Evolutionary conservation across 805 yeast species (phyloP), one percentile per base, ranked within the genome.

Genomic region (Saturnispora saitoi): DNA sequence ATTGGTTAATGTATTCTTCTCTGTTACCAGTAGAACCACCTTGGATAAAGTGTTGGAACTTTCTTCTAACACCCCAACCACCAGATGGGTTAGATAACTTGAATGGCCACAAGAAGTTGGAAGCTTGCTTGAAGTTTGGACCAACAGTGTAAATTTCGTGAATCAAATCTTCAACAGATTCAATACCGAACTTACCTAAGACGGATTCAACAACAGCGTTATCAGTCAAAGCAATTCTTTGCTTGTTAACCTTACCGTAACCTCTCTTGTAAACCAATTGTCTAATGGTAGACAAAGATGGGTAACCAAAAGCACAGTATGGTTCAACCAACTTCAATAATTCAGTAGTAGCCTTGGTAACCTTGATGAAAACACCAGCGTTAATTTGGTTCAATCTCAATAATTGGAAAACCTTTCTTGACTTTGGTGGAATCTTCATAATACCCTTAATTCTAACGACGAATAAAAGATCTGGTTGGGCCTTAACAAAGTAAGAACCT

Each of bases 21-120:
- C 95, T 86, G 95, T 88, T 88, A 85, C 96, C 96, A 74, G 88
- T 81, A 79, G 93, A 83, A 84, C 96, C 96, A 80, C 95, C 95
- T 78, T 86, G 95, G 81, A 88, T 84, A 71, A 85, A 88, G 78
- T 88, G 95, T 78, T 81, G 81, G 95, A 88, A 88, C 81, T 88
- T 88, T 83, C 95, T 88, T 74, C 82, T 78, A 62, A 86, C 86
- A 80, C 95, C 91, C 95, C 95, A 88, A 75, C 96, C 96, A 77
- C 96, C 96, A 73, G 80, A 80, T 75, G 96, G 96, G 83, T 85
- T 86, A 65, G 95, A 86, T 72, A 88, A 81, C 79, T 86, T 81
- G 91, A 88, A 88, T 78, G 96, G 96, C 95, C 95, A 87, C 76
- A 88, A 80, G 82, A 88, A 88, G 95, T 87, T 88, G 90, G 86